Conservation (phyloP, 2,329 filamentous ascomycete species). For the Dactylellina haptotyla region DNA sequence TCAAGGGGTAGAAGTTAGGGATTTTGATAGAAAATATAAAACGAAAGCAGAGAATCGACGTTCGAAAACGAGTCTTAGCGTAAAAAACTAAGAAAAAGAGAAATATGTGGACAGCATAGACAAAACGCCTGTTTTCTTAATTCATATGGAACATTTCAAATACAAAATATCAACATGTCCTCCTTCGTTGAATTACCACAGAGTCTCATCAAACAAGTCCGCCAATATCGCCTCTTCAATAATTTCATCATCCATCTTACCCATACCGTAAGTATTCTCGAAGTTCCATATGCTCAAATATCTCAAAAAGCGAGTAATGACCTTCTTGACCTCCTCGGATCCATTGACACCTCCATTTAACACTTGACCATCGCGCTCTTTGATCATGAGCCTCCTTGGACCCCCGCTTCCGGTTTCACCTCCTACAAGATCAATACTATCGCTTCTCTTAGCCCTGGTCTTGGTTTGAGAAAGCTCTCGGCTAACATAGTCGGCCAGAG, state of each 20-base stretch:
- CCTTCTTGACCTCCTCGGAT: conserved; percentile 74
- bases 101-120: too few species aligned
- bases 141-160: too few species aligned
- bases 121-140: too few species aligned
- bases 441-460: conserved; percentile 49
- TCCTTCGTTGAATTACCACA: too few species aligned
- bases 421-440: conserved; percentile 55
- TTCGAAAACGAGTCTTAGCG: too few species aligned
- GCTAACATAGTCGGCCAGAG: conserved; percentile 48
- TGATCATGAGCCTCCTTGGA: conserved; percentile 61
- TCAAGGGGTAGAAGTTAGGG: too few species aligned
- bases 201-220: conserved; percentile 83
- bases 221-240: conserved; percentile 73
- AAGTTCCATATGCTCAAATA: conserved; percentile 93
- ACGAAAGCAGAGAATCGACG: not conserved
- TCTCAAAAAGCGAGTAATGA: conserved; percentile 87
- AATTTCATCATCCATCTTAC: conserved; percentile 71
- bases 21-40: too few species aligned
- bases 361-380: conserved; percentile 64
- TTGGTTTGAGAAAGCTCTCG: conserved; percentile 42
- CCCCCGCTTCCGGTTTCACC: conserved; percentile 58
- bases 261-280: conserved; percentile 91
- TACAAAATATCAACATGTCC: too few species aligned
- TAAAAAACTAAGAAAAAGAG: too few species aligned
- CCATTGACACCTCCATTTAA: conserved; percentile 68